Evolutionary conservation across 2,329 filamentous ascomycete species (phyloP).

Genomic region (Fusarium sp.): DNA sequence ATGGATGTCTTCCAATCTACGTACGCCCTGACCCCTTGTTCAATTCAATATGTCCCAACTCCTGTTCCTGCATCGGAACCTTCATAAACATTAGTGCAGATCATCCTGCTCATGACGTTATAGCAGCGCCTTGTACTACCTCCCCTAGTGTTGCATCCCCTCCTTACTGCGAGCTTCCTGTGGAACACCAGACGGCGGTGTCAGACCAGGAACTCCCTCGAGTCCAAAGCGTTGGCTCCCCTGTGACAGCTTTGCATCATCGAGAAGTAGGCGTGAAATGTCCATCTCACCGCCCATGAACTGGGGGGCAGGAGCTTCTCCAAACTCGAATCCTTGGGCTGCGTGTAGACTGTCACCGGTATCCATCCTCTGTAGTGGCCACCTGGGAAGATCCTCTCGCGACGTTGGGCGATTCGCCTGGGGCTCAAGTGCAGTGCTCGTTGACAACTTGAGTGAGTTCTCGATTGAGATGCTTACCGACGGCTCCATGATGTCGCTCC

Average conservation of each 20-base stretch:
- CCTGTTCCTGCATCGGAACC: conserved; percentile 27
- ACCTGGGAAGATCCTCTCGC: conserved; percentile 61
- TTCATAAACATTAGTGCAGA: conserved; percentile 33
- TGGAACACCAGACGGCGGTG: conserved; percentile 34
- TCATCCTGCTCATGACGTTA: conserved; percentile 11
- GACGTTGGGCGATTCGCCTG: conserved; percentile 56
- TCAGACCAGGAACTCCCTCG: conserved; percentile 42
- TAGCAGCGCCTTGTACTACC: conserved; percentile 17
- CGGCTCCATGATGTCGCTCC: conserved; percentile 62
- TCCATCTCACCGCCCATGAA: conserved; percentile 69
- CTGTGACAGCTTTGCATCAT: conserved; percentile 57
- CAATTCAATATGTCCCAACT: conserved; percentile 39
- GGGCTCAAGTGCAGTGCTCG: conserved; percentile 53
- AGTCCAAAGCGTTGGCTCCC: conserved; percentile 40
- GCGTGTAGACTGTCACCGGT: conserved; percentile 42
- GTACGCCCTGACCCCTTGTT: conserved; percentile 29
- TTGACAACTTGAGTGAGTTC: conserved; percentile 56
- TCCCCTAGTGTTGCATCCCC: conserved; percentile 27
- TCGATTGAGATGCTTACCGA: conserved; percentile 63
- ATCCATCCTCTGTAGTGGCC: conserved; percentile 54
- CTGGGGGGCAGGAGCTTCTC: conserved; percentile 54
- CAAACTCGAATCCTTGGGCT: conserved; percentile 57
- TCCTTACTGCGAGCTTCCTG: conserved; percentile 30
- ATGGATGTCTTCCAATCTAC: conserved; percentile 34
- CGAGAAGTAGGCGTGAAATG: conserved; percentile 70